Evolutionary conservation across 495 filamentous ascomycete species (phyloP).

Genomic region (Podospora tetraspora): DNA sequence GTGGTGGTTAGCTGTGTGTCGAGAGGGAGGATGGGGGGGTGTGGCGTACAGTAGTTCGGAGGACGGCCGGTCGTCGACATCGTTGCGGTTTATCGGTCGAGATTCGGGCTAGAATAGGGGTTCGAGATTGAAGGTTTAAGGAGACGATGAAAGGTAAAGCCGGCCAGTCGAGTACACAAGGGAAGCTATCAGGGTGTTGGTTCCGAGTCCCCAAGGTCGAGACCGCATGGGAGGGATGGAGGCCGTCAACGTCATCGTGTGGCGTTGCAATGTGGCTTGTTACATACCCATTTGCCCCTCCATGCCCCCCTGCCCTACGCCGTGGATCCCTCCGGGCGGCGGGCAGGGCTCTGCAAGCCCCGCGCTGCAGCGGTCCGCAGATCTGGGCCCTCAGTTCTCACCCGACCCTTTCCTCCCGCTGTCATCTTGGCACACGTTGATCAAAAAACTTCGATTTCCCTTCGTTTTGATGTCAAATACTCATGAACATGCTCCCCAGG

Average conservation of each 20-base stretch:
- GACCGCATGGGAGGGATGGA: not conserved
- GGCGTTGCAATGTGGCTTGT: constrained; percentile 35
- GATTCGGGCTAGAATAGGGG: not conserved
- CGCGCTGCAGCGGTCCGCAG: constrained; percentile 6
- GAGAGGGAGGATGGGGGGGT: not conserved
- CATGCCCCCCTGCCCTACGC: not conserved
- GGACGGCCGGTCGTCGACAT: constrained; percentile 39
- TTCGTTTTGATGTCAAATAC: not conserved
- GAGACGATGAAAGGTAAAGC: not conserved
- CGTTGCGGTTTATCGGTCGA: constrained; percentile 9
- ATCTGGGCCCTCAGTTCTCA: constrained; percentile 14
- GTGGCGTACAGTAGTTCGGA: constrained; percentile 49
- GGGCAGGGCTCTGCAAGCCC: constrained; percentile 7
- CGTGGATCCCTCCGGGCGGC: not conserved
- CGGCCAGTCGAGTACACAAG: constrained; percentile 6
- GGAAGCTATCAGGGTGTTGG: not conserved
- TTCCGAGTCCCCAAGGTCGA: too few relatives aligned
- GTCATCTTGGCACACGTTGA: not conserved
- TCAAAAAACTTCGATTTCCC: not conserved
- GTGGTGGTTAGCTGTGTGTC: constrained; percentile 15
- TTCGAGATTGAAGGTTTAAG: not conserved
- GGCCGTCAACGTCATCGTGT: constrained; percentile 37
- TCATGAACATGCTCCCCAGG: not conserved
- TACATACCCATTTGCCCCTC: not conserved
- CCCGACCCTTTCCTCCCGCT: not conserved